phyloP scores from a whole-genome alignment of 805 yeast species.

The Diddensiella transvaalensis region DNA sequence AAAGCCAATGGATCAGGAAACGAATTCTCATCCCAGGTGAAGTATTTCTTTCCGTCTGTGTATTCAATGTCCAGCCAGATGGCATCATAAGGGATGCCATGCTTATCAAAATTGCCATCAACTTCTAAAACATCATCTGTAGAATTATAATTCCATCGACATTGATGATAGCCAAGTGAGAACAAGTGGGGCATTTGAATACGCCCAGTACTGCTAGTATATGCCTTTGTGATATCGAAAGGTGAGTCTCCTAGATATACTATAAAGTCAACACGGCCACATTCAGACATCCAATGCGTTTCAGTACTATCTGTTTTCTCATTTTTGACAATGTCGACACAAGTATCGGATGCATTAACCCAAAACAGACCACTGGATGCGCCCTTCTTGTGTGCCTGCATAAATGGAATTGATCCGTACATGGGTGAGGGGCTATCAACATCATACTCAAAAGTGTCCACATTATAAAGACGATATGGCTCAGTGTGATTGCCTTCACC shows the following conservation, averaged over 20 bases:
- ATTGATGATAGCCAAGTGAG: slow-evolving; percentile 88
- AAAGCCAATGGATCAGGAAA: slow-evolving; percentile 73
- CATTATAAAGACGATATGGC: slow-evolving; percentile 85
- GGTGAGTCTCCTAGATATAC: slow-evolving; percentile 55
- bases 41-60: slow-evolving; percentile 78
- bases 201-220: slow-evolving; percentile 68
- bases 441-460: slow-evolving; percentile 91
- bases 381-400: slow-evolving; percentile 60
- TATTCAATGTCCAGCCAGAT: slow-evolving; percentile 96
- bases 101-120: slow-evolving; percentile 63
- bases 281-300: slow-evolving; percentile 92
- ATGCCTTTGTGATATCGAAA: slow-evolving; percentile 55
- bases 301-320: slow-evolving; percentile 33
- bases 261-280: slow-evolving; percentile 74
- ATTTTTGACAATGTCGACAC: slow-evolving; percentile 56
- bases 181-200: slow-evolving; percentile 70
- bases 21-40: slow-evolving; percentile 75
- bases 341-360: slow-evolving; percentile 89
- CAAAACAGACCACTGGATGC: slow-evolving; percentile 75
- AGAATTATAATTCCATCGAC: slow-evolving; percentile 94
- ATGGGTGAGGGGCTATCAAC: slow-evolving; percentile 75
- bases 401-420: slow-evolving; percentile 90
- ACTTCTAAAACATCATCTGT: slow-evolving; percentile 75
- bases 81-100: slow-evolving; percentile 78
- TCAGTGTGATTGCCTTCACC: slow-evolving; percentile 37